A percentile compares a stretch with the other conserved stretches of the same genome.
Evolutionary conservation across 2,329 filamentous ascomycete genomes (phyloP).

Genomic region (Aureobasidium sp.): DNA sequence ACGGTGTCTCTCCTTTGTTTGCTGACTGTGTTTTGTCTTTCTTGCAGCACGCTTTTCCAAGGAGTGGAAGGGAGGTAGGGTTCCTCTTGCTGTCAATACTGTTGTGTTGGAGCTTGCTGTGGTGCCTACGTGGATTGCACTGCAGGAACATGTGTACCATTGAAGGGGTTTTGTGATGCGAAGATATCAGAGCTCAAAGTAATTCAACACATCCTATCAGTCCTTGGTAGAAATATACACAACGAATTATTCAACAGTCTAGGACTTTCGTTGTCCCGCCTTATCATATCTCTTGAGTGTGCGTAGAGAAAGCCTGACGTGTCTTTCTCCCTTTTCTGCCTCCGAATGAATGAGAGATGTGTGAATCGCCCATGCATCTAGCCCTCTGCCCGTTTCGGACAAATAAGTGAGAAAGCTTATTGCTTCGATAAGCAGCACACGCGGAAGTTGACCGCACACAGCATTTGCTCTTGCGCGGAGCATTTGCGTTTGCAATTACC

Average conservation of each 20-base stretch:
- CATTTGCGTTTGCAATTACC: neutral
- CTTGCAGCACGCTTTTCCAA: slow-evolving; percentile 24
- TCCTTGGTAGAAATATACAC: too few species aligned
- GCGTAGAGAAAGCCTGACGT: neutral
- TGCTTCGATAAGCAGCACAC: neutral
- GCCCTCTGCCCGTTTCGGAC: neutral
- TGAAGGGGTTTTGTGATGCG: too few species aligned
- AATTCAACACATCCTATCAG: too few species aligned
- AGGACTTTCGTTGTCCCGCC: too few species aligned
- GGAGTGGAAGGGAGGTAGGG: slow-evolving; percentile 35
- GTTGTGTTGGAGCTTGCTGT: slow-evolving; percentile 21
- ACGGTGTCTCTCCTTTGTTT: neutral
- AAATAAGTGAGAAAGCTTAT: neutral
- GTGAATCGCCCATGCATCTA: neutral
- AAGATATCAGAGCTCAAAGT: too few species aligned
- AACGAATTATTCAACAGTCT: too few species aligned
- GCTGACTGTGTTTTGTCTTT: neutral
- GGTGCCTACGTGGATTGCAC: slow-evolving; percentile 25
- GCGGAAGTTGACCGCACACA: neutral
- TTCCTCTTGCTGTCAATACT: slow-evolving; percentile 35
- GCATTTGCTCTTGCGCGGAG: neutral
- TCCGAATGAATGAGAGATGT: neutral
- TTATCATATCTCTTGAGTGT: neutral
- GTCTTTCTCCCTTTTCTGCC: neutral
- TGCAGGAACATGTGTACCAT: slow-evolving; percentile 6